Base-by-base conservation (phyloP, 2,329 filamentous ascomycete species). In the Penicillium sp. region DNA sequence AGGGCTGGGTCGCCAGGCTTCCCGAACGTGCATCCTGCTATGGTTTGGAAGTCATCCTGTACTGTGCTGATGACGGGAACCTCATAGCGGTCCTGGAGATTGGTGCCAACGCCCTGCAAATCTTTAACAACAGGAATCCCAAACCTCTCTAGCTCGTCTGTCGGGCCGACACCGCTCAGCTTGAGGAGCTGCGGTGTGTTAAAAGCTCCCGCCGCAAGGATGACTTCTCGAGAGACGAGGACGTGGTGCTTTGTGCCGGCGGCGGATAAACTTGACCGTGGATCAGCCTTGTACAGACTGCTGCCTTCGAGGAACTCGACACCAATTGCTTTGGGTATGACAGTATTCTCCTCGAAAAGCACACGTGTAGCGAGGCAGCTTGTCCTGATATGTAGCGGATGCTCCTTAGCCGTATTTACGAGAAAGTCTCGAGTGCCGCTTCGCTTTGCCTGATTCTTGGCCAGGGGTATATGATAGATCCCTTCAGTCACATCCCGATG, bases 251-350 rank as follows among this genome's bases (percentile, higher is more conserved):
- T n/a, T 33, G 12, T 33, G 12, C 30, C 30, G 12, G 30, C 13
- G 30, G 13, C 13, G 30, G 13, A n/a, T 15, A 15, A 15, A 33
- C 12, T n/a, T 15, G 13, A 15, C n/a, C 30, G 30, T 15, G 30
- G 30, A 17, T 17, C n/a, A 15, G 30, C 30, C n/a, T 17, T n/a
- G 30, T 33, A 33, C 12, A 33, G 8, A 33, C n/a, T 15, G 13
- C n/a, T 8, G 12, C 30, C 30, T 15, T 33, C 30, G 12, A 15
- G 30, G n/a, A 33, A 33, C n/a, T 33, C 30, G n/a, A 33, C 30
- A 21, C 45, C 45, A 15, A 53, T 66, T 4, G 44, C 32, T 7
- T 17, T 26, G n/a, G n/a, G n/a, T n/a, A n/a, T n/a, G n/a, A n/a
- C n/a, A n/a, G n/a, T n/a, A n/a, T n/a, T n/a, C n/a, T n/a, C n/a